A percentile compares a stretch with the other conserved stretches of the same genome.
Conservation (phyloP, 768 basidiomycete genomes). For the Pilatotrama ljubarskyi region DNA sequence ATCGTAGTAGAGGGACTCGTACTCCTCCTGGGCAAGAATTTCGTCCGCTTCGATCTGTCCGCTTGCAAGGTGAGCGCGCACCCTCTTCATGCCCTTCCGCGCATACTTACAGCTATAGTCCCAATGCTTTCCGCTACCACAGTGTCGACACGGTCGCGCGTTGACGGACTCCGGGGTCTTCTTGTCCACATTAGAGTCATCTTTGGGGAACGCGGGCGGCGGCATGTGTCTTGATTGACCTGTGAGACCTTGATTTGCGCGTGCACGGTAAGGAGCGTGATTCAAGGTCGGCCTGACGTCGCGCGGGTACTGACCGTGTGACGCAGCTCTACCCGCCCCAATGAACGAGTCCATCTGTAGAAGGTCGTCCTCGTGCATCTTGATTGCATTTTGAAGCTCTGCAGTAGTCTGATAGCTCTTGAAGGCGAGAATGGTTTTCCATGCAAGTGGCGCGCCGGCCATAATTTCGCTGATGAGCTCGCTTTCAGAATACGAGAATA, state of each 20-base stretch:
- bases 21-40: slow-evolving; percentile 27
- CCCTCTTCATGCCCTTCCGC: slow-evolving; percentile 18
- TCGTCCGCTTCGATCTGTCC: slow-evolving; percentile 14
- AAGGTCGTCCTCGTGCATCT: slow-evolving; percentile 25
- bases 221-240: not conserved
- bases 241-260: not conserved
- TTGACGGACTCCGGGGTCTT: slow-evolving; percentile 25
- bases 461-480: slow-evolving; percentile 40
- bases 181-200: slow-evolving; percentile 1
- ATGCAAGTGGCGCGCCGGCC: slow-evolving; percentile 34
- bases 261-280: not conserved
- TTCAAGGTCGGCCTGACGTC: not conserved
- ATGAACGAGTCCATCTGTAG: not conserved
- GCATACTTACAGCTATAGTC: slow-evolving; percentile 36
- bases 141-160: slow-evolving; percentile 34
- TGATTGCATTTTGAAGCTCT: slow-evolving; percentile 24
- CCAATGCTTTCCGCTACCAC: slow-evolving; percentile 38
- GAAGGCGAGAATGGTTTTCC: slow-evolving; percentile 27
- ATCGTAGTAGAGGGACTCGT: slow-evolving; percentile 31
- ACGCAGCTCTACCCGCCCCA: too few species aligned
- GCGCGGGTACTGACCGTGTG: not conserved
- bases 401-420: not conserved
- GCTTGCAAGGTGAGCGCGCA: slow-evolving; percentile 23
- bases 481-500: slow-evolving; percentile 24
- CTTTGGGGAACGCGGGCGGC: slow-evolving; percentile 19